These are phyloP conservation scores for Mycena metata DNA, from an alignment of 768 basidiomycete species.

Conservation along the genomic window DNA sequence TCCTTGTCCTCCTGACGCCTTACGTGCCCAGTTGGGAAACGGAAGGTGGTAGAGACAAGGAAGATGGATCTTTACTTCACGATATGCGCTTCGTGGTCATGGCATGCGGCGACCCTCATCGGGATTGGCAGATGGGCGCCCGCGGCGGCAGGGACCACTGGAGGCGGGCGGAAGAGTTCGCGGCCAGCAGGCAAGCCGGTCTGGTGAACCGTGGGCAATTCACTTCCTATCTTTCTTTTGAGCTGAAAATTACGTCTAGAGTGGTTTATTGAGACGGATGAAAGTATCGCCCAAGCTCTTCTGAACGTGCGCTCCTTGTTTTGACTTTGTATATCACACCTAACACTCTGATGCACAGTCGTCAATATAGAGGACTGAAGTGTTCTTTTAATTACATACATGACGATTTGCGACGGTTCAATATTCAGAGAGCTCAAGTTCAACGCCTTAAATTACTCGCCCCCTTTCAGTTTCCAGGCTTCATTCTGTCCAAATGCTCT, in stretches of 20 bases:
- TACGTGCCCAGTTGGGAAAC: not conserved
- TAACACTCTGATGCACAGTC: too few relatives aligned
- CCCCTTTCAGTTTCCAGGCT: too few relatives aligned
- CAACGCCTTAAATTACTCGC: too few relatives aligned
- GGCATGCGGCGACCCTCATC: not conserved
- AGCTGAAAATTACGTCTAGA: not conserved
- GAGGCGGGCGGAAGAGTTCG: constrained; percentile 1
- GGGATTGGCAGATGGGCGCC: not conserved
- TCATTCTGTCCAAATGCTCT: too few relatives aligned
- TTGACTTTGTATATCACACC: too few relatives aligned
- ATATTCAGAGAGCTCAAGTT: too few relatives aligned
- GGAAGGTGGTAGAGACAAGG: too few relatives aligned
- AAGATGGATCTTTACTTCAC: not conserved
- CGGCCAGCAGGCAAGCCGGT: not conserved
- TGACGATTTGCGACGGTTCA: too few relatives aligned
- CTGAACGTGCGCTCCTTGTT: too few relatives aligned
- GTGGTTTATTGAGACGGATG: not conserved
- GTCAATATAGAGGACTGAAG: too few relatives aligned
- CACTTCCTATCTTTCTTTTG: not conserved
- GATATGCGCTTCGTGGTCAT: not conserved
- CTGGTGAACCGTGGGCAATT: not conserved
- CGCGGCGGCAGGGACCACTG: not conserved
- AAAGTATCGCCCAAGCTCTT: too few relatives aligned
- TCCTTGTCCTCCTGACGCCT: not conserved
- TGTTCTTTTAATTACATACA: too few relatives aligned